Evolutionary conservation across 208 protist species (phyloP).

Genomic region (Trypanosoma scelopori): DNA sequence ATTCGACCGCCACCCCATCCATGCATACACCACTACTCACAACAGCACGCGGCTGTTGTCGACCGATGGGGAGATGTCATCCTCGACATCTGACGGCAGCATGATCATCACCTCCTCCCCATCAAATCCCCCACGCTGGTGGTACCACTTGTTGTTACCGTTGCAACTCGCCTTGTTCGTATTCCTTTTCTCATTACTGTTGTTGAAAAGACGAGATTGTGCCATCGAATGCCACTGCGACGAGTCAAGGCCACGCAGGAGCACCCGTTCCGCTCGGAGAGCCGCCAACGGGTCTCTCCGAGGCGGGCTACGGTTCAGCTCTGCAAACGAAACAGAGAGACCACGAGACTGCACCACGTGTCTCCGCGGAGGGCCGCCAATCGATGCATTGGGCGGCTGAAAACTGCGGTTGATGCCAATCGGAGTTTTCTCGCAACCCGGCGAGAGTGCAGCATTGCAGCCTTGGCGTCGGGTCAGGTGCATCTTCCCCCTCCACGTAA

Average conservation of each 20-base stretch:
- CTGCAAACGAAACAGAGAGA: slow-evolving; percentile 10
- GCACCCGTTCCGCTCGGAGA: slow-evolving; percentile 16
- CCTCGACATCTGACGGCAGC: slow-evolving; percentile 28
- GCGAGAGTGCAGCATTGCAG: background rate
- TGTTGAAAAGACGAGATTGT: slow-evolving; percentile 21
- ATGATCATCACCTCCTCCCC: slow-evolving; percentile 7
- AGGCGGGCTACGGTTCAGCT: background rate
- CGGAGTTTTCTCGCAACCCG: background rate
- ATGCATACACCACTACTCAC: background rate
- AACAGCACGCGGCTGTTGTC: slow-evolving; percentile 20
- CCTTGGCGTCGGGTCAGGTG: slow-evolving; percentile 3
- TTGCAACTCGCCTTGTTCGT: background rate
- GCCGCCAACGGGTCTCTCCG: slow-evolving; percentile 12
- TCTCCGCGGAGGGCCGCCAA: background rate
- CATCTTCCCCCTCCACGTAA: slow-evolving; percentile 18
- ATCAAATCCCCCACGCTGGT: background rate
- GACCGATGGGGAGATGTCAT: slow-evolving; percentile 20
- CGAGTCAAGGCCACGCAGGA: slow-evolving; percentile 13
- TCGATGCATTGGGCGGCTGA: background rate
- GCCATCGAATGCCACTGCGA: slow-evolving; percentile 17
- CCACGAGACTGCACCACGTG: background rate
- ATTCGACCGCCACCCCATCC: background rate
- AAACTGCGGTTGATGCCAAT: slow-evolving; percentile 23
- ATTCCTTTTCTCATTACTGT: background rate
- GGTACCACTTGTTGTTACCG: background rate